These are phyloP conservation scores for Aspergillus texensis DNA, from an alignment of 2,329 filamentous ascomycete species.

Conservation along the genomic window DNA sequence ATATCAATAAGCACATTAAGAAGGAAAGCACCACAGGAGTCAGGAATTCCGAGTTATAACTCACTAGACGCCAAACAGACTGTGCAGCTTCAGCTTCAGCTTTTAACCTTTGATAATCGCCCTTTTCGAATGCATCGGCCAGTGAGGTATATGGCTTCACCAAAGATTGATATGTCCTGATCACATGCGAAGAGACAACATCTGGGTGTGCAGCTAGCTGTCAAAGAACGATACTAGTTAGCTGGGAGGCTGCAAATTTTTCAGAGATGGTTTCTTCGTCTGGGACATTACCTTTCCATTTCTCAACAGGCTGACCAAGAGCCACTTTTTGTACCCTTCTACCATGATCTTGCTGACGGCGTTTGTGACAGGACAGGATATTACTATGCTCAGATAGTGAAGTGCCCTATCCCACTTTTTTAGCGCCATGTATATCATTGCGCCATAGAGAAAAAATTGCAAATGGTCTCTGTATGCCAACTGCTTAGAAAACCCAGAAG, in stretches of 20 bases:
- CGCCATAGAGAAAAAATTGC: slow-evolving; percentile 68
- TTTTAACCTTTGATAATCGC: slow-evolving; percentile 61
- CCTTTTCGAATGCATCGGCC: slow-evolving; percentile 67
- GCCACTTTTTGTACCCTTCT: slow-evolving; percentile 90
- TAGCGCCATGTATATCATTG: slow-evolving; percentile 64
- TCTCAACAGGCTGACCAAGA: slow-evolving; percentile 73
- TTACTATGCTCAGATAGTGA: slow-evolving; percentile 63
- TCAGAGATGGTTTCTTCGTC: background rate
- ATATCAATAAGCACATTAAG: slow-evolving; percentile 12
- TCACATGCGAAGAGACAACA: slow-evolving; percentile 55
- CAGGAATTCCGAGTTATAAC: slow-evolving; percentile 20
- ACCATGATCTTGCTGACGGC: slow-evolving; percentile 75
- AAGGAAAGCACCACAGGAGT: background rate
- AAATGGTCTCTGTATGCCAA: slow-evolving; percentile 51
- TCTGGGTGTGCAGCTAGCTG: slow-evolving; percentile 57
- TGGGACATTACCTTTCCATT: slow-evolving; percentile 58
- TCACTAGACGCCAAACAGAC: slow-evolving; percentile 62
- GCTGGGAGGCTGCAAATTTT: background rate
- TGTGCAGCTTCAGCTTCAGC: slow-evolving; percentile 64
- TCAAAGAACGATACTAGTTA: slow-evolving; percentile 10
- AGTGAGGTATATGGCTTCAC: slow-evolving; percentile 72
- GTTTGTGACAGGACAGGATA: slow-evolving; percentile 68
- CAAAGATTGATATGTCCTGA: slow-evolving; percentile 60
- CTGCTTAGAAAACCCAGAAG: slow-evolving; percentile 43
- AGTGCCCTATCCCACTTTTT: slow-evolving; percentile 66